Conservation (phyloP, 2,329 filamentous ascomycete genomes). For the Phyllosticta citribraziliensis region DNA sequence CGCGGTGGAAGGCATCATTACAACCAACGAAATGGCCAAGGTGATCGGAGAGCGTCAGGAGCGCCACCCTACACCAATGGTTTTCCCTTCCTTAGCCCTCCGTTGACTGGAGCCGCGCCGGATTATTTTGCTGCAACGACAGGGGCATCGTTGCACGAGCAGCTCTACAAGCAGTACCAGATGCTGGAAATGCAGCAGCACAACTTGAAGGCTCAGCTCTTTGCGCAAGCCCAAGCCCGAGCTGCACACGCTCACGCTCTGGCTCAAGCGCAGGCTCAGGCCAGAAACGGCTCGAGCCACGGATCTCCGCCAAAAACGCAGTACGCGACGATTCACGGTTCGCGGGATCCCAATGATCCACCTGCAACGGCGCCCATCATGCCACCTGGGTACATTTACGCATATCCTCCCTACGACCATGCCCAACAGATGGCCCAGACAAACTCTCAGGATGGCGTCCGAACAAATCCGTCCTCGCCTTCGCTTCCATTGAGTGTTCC, state of each 20-base stretch:
- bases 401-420: constrained; percentile 35
- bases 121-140: constrained; percentile 34
- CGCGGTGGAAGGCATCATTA: constrained; percentile 38
- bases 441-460: constrained; percentile 33
- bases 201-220: constrained; percentile 24
- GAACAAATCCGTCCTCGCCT: constrained; percentile 40
- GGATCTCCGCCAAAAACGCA: constrained; percentile 7
- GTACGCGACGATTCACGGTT: constrained; percentile 6
- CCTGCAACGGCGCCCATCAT: constrained; percentile 18
- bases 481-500: constrained; percentile 35
- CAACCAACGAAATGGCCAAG: constrained; percentile 38
- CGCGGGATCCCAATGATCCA: constrained; percentile 10
- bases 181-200: constrained; percentile 35
- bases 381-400: constrained; percentile 35
- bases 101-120: constrained; percentile 26
- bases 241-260: constrained; percentile 23
- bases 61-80: constrained; percentile 37
- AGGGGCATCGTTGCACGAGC: constrained; percentile 37
- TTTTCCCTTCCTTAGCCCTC: constrained; percentile 32
- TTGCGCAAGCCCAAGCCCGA: constrained; percentile 22
- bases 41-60: constrained; percentile 46
- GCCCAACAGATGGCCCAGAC: constrained; percentile 27
- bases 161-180: constrained; percentile 41
- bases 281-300: constrained; percentile 8
- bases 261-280: constrained; percentile 18